Conservation (phyloP, 176 grass and related monocot genomes). For the Musa itinerans region DNA sequence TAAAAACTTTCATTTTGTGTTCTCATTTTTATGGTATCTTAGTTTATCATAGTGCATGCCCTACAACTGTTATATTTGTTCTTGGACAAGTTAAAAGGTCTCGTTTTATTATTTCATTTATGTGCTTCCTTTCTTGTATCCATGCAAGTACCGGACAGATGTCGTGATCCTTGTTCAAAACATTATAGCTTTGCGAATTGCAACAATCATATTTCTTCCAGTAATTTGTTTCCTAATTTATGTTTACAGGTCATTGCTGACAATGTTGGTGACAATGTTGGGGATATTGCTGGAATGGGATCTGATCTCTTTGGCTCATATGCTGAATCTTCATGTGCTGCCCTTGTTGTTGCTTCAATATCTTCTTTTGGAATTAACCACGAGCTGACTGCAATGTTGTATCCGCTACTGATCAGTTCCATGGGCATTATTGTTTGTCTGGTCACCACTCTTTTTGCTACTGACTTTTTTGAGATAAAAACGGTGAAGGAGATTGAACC, state of each 20-base stretch:
- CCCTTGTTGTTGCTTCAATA: constrained; percentile 81
- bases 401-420: constrained; percentile 69
- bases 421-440: constrained; percentile 85
- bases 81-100: neutral
- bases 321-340: constrained; percentile 79
- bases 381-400: constrained; percentile 71
- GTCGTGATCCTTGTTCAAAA: no score
- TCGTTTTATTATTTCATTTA: no score
- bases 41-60: neutral
- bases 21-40: neutral
- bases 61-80: neutral
- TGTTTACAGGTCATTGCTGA: constrained; percentile 68
- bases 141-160: no score
- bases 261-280: constrained; percentile 95
- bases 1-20: neutral
- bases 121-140: no score
- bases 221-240: neutral
- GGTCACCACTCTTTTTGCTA: constrained; percentile 82
- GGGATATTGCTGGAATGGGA: constrained; percentile 91
- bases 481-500: constrained; percentile 75
- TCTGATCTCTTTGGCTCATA: constrained; percentile 96
- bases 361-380: constrained; percentile 87
- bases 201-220: no score
- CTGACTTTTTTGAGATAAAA: constrained; percentile 77
- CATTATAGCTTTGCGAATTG: no score